Evolutionary conservation across 192 early-diverging fungal genomes (phyloP).

Genomic region (Coemansia sp.): DNA sequence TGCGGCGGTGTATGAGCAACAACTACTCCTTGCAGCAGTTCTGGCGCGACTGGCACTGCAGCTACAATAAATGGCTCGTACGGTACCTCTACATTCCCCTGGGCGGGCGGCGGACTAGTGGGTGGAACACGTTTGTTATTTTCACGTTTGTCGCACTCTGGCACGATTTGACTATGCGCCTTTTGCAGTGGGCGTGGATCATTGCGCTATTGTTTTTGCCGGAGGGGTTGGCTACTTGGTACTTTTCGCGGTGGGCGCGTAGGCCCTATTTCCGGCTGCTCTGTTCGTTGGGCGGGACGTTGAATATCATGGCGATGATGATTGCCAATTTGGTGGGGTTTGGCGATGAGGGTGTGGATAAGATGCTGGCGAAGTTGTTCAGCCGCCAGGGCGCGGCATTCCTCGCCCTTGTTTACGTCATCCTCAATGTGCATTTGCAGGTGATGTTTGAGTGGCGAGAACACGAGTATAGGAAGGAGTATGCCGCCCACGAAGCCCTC

Average conservation of each 20-base stretch:
- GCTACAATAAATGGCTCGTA: conserved; percentile 88
- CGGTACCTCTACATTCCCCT: conserved; percentile 90
- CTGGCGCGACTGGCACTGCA: conserved; percentile 97
- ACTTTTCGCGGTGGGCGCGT: conserved; percentile 35
- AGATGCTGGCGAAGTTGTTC: conserved; percentile 69
- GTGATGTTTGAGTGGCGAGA: conserved; percentile 83
- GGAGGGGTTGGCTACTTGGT: conserved; percentile 66
- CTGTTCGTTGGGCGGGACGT: conserved; percentile 75
- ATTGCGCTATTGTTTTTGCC: conserved; percentile 86
- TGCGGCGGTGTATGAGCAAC: conserved; percentile 95
- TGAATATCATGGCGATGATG: conserved; percentile 96
- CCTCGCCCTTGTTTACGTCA: conserved; percentile 51
- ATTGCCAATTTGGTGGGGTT: conserved; percentile 96
- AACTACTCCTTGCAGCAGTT: conserved; percentile 93
- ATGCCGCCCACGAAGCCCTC: not conserved
- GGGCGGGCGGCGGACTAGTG: conserved; percentile 71
- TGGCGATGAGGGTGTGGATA: conserved; percentile 81
- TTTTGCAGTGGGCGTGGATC: conserved; percentile 93
- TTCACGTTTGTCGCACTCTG: conserved; percentile 98
- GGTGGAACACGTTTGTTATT: conserved; percentile 79
- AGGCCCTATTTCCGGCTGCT: conserved; percentile 70
- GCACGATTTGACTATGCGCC: conserved; percentile 87
- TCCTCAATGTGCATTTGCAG: conserved; percentile 67
- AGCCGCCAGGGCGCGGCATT: conserved; percentile 48
- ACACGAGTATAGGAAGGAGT: conserved; percentile 59